phyloP scores from a whole-genome alignment of 2,329 filamentous ascomycete genomes.

The Sarocladium strictum region DNA sequence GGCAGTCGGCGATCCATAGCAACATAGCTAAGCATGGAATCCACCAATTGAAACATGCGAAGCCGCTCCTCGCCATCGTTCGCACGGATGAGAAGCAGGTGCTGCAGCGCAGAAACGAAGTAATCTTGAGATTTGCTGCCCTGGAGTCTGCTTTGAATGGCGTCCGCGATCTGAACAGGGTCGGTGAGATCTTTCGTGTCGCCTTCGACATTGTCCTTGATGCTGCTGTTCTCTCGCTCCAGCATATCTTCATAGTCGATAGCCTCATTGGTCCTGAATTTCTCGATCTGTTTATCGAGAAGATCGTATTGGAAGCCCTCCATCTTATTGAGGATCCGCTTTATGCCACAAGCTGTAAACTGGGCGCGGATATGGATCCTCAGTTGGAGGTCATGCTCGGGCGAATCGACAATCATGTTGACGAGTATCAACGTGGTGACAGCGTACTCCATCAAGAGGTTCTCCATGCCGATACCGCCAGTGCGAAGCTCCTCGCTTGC shows the following conservation, averaged over 20 bases:
- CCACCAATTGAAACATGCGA: conserved; percentile 94
- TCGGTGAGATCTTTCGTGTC: conserved; percentile 91
- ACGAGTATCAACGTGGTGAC: conserved; percentile 90
- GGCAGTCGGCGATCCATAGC: conserved; percentile 94
- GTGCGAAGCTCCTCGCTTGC: conserved; percentile 94
- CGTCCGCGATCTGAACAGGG: conserved; percentile 87
- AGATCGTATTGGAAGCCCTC: conserved; percentile 96
- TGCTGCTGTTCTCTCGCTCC: conserved; percentile 82
- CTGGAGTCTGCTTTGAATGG: conserved; percentile 77
- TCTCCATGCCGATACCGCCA: conserved; percentile 97
- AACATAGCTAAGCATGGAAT: conserved; percentile 98
- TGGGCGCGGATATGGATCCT: conserved; percentile 92
- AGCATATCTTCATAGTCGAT: conserved; percentile 98
- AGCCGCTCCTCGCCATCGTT: conserved; percentile 88
- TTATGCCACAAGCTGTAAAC: conserved; percentile 93
- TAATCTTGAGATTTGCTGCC: conserved; percentile 89
- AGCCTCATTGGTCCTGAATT: conserved; percentile 86
- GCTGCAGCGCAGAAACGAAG: conserved; percentile 91
- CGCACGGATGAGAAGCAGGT: conserved; percentile 86
- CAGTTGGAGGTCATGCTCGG: conserved; percentile 81
- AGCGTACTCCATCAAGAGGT: conserved; percentile 97
- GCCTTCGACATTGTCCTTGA: conserved; percentile 79
- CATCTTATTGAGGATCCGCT: conserved; percentile 93
- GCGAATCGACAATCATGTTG: conserved; percentile 93
- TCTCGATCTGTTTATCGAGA: conserved; percentile 96